Evolutionary conservation across 768 basidiomycete species (phyloP).

Genomic region (Russula compacta): DNA sequence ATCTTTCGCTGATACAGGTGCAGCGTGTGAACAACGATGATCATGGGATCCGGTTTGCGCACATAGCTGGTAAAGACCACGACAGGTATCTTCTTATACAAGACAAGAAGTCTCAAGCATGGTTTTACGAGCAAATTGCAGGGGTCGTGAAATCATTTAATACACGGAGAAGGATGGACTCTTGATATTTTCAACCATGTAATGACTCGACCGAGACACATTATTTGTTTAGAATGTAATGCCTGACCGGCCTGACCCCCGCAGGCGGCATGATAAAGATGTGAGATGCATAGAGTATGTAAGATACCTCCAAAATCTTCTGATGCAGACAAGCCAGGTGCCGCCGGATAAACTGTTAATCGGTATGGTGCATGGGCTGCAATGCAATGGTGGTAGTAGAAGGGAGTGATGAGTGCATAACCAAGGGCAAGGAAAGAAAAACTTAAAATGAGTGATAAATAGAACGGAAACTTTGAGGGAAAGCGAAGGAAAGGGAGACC

Average conservation of each 20-base stretch:
- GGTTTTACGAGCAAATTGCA: conserved; percentile 75
- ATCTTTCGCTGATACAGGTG: conserved; percentile 77
- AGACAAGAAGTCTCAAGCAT: conserved; percentile 63
- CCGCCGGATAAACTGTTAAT: neutral
- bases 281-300: conserved; percentile 15
- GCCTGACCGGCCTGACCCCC: neutral
- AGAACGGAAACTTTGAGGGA: neutral
- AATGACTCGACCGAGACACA: neutral
- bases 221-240: conserved; percentile 8
- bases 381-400: neutral
- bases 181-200: conserved; percentile 17
- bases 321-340: conserved; percentile 1
- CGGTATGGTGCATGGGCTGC: conserved; percentile 5
- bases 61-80: conserved; percentile 66
- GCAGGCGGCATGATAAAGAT: conserved; percentile 6
- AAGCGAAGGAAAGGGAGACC: neutral
- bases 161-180: conserved; percentile 63
- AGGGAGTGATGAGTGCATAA: conserved; percentile 1
- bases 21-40: conserved; percentile 86
- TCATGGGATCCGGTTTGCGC: conserved; percentile 79
- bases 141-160: conserved; percentile 73
- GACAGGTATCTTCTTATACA: conserved; percentile 72
- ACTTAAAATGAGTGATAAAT: conserved; percentile 18
- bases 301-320: neutral
- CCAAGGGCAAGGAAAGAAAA: neutral